Evolutionary conservation across 768 basidiomycete species (phyloP), one percentile per base, ranked within the genome.

Genomic region (Lactifluus piperatus): DNA sequence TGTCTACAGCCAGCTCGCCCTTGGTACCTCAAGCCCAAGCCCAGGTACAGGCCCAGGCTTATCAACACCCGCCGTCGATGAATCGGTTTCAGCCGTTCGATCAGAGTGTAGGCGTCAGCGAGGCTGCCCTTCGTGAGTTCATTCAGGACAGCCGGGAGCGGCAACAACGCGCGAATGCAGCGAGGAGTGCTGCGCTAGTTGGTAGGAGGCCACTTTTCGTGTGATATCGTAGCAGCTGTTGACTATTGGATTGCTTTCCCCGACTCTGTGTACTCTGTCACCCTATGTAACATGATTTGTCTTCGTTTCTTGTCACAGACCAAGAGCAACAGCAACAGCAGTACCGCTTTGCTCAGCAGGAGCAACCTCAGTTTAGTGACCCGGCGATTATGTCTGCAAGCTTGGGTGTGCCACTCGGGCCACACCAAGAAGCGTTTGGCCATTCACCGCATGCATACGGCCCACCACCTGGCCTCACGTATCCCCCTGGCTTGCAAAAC

Each of bases 111-210:
- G 55, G 76, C 44, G 72, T 89, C 53, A 88, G 86, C 65, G 88
- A 91, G 70, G 84, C 85, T 14, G 84, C 88, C 68, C 76, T 91
- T 62, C 79, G 88, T 59, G 86, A 88, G 62, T 81, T 91, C 57
- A 87, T 90, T 55, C 82, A 82, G 67, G 79, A 80, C 26, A 88
- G 84, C 68, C 81, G 83, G 54, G 83, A 85, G 48, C 79, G 80
- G 51, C 78, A 76, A 22, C 71, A 65, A 48, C 62, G 67, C 14
- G 51, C 44, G 39, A 50, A 69, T 70, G 56, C 70, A 68, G 54
- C 65, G 64, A 65, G 68, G 64, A 71, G 66, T 52, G 67, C 59
- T 39, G 62, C 51, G 63, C 41, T 74, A 62, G 68, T 74, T 74
- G 80, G 80, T 81, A 79, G 71, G 80, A 76, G 68, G 62, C 69